Percentiles rank a stretch among this genome's conserved stretches.
Evolutionary conservation across 1,284 basidiomycete species (phyloP).

Genomic region (Ceratobasidium sp.): DNA sequence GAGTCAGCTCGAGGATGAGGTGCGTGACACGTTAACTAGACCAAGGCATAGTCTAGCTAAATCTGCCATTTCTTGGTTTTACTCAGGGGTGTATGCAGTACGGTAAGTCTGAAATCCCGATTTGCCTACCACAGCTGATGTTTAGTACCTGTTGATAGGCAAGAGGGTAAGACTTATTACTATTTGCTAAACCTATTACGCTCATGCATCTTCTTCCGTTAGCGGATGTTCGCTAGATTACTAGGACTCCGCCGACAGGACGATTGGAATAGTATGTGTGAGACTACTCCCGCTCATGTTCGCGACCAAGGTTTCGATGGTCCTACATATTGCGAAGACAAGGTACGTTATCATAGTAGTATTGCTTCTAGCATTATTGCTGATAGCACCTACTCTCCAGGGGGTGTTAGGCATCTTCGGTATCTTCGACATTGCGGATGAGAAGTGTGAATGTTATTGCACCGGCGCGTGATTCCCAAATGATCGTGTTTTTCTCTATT

Average conservation of each 20-base stretch:
- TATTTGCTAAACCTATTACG: background rate
- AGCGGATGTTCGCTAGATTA: conserved; percentile 32
- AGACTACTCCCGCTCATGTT: conserved; percentile 23
- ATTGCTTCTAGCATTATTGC: background rate
- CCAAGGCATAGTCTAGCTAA: background rate
- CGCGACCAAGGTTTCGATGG: background rate
- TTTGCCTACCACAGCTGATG: background rate
- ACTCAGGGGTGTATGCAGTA: conserved; percentile 34
- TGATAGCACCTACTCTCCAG: background rate
- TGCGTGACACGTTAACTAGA: background rate
- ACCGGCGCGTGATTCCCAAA: background rate
- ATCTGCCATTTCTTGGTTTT: background rate
- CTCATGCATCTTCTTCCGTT: background rate
- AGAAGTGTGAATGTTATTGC: conserved; percentile 36
- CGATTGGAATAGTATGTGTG: conserved; percentile 37
- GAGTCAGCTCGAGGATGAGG: conserved; percentile 34
- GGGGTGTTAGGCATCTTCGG: conserved; percentile 31
- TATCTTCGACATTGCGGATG: conserved; percentile 26
- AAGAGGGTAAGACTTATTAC: background rate
- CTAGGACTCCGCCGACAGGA: conserved; percentile 12
- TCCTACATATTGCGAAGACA: conserved; percentile 35
- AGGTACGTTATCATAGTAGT: background rate
- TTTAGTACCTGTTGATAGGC: background rate
- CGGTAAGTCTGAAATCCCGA: conserved; percentile 16
- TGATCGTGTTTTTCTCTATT: too few species aligned